Evolutionary conservation across 176 grass and related monocot genomes (phyloP), one percentile per base, ranked within the genome.

Genomic region (Thalia dealbata): DNA sequence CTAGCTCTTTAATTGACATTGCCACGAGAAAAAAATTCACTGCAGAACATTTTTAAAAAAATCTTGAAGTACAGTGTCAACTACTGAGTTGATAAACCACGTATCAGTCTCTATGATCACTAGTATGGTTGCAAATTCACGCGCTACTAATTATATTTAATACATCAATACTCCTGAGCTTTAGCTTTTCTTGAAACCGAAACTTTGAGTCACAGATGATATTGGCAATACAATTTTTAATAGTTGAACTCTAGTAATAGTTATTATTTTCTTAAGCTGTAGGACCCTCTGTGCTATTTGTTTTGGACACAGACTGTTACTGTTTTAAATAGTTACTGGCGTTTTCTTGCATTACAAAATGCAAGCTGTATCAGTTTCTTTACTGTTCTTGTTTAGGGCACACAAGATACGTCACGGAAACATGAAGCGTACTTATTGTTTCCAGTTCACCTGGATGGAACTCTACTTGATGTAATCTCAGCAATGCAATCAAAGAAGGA

Each of bases 401-500:
- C 85, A 83, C 85, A 91, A 73, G 91, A 96, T 68, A 84, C 82
- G 55, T 71, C 69, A 1, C 80, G 81, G 75, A 96, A 85, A 48
- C 74, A 96, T 72, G 92, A 96, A 78, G 92, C 92, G 69, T 96
- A 91, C 78, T 79, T 96, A 75, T 32, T 96, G 42, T 96, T 96
- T 15, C 92, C 92, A 74, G 88, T 96, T 82, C 88, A 96, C 78
- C 80, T 96, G 51, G 92, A 96, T 54, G 92, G 92, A 74, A 96
- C 92, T 21, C 81, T 96, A 76, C 82, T 78, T 29, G 92, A 96
- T 41, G 42, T 79, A 43, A 73, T 74, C 61, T 88, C 86, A 64
- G 72, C 52, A 32, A 89, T 89, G 92, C 92, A 81, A 71, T 76
- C 72, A 60, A 96, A 83, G 71, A 91, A 91, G 11, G 92, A 96